phyloP scores from a whole-genome alignment of 345 rosid species.

The Citrus cavaleriei region DNA sequence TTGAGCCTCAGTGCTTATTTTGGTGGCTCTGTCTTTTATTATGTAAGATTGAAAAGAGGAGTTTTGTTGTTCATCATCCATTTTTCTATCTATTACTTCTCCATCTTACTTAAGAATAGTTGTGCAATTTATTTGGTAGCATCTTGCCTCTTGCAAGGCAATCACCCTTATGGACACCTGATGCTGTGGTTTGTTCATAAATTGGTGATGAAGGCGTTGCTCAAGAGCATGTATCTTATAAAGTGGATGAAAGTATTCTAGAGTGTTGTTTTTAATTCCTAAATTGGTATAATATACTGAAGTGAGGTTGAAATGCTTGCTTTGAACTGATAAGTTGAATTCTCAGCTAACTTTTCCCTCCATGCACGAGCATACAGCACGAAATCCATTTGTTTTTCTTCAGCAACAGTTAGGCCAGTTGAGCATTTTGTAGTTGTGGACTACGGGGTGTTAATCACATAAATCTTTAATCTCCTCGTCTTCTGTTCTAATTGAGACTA shows the following conservation, averaged over 20 bases:
- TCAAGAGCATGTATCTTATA: background rate
- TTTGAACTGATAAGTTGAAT: background rate
- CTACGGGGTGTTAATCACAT: background rate
- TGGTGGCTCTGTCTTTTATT: background rate
- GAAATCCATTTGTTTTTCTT: background rate
- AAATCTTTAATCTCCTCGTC: background rate
- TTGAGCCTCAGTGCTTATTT: background rate
- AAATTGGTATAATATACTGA: background rate
- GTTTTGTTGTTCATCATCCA: background rate
- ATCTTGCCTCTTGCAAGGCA: background rate
- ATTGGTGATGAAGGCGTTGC: background rate
- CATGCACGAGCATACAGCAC: no score
- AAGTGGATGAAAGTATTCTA: background rate
- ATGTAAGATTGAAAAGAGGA: background rate
- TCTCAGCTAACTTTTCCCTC: background rate
- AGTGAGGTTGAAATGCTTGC: background rate
- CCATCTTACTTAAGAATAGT: background rate
- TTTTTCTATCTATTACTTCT: background rate
- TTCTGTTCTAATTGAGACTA: background rate
- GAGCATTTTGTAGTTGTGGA: background rate
- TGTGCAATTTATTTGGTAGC: background rate
- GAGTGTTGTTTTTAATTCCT: background rate
- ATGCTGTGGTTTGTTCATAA: background rate
- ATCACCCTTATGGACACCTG: background rate
- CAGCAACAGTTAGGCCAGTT: background rate